Evolutionary conservation across 139 green algal species (phyloP).

Genomic region (Diplosphaera chodatii): DNA sequence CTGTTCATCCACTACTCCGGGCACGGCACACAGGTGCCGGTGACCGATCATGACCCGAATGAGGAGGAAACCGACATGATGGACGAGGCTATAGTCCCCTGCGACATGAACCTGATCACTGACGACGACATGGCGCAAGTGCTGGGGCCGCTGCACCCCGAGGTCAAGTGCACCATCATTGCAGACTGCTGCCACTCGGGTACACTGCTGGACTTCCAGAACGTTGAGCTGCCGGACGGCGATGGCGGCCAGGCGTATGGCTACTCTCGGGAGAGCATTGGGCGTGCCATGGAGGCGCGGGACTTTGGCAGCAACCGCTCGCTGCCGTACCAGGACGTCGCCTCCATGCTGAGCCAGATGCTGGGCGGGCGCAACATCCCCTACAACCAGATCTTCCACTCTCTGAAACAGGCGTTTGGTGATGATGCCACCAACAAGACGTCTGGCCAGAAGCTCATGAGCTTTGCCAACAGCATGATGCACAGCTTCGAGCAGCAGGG

Average conservation of each 20-base stretch:
- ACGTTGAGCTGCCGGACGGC: neutral
- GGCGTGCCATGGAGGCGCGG: neutral
- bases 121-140: neutral
- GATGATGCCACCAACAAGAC: neutral
- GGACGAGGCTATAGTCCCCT: neutral
- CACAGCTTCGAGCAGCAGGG: neutral
- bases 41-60: neutral
- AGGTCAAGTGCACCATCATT: neutral
- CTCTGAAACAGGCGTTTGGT: neutral
- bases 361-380: neutral
- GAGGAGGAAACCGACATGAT: neutral
- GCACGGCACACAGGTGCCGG: neutral
- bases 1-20: neutral
- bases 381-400: neutral
- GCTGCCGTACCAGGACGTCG: neutral
- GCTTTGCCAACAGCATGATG: neutral
- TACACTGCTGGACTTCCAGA: neutral
- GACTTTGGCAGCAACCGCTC: neutral
- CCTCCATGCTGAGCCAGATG: neutral
- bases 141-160: neutral
- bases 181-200: neutral
- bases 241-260: neutral
- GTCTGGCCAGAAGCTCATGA: neutral
- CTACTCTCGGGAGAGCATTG: neutral
- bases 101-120: neutral